These are phyloP conservation scores for Jaenimonas drosophilae DNA, from an alignment of 208 protist genomes.

Conservation along the genomic window DNA sequence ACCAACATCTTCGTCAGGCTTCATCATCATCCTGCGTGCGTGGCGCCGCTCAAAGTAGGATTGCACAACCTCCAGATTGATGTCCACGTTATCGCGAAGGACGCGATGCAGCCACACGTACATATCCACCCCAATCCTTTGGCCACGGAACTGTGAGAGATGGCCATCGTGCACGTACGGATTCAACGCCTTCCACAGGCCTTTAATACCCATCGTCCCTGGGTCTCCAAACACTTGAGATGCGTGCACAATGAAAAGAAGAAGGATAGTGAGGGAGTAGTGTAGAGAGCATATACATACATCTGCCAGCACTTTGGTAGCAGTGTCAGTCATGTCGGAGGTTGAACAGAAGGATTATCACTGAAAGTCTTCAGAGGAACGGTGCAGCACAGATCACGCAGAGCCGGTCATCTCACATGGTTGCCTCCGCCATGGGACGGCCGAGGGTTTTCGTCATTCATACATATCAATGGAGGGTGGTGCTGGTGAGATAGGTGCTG, in stretches of 20 bases:
- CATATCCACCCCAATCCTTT: constrained; percentile 79
- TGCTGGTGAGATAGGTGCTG: no score
- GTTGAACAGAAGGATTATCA: no score
- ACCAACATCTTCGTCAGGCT: not conserved
- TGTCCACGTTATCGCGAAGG: constrained; percentile 24
- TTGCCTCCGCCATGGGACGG: no score
- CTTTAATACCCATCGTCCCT: constrained; percentile 88
- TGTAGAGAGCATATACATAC: no score
- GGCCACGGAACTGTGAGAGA: constrained; percentile 59
- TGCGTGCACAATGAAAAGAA: not conserved
- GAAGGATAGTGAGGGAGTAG: not conserved
- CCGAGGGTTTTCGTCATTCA: no score
- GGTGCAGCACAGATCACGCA: no score
- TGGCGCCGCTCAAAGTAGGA: constrained; percentile 12
- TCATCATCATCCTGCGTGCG: not conserved
- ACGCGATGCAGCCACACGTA: constrained; percentile 84
- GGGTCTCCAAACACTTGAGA: no score
- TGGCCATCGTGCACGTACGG: constrained; percentile 63
- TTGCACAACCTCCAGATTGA: constrained; percentile 14
- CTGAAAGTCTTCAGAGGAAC: no score
- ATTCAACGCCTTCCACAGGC: constrained; percentile 64
- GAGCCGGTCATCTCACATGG: no score
- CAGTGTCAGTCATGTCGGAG: no score
- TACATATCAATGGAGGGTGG: no score
- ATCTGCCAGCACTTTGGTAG: no score